Evolutionary conservation across 805 yeast species (phyloP).

Genomic region (Candida tammaniensis): DNA sequence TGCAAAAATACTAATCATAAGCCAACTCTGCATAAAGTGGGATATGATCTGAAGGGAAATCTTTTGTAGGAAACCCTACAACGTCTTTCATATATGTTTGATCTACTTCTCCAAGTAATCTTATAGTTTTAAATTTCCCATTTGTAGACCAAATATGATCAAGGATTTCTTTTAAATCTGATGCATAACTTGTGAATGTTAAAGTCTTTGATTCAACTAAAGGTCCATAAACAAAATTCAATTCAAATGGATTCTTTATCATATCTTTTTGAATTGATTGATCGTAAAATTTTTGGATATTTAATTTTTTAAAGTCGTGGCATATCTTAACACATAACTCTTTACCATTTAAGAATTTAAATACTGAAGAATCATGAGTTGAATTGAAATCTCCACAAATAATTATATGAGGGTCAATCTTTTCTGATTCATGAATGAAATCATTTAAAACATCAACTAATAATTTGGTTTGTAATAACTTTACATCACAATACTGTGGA

Average conservation of each 20-base stretch:
- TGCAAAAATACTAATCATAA: not conserved
- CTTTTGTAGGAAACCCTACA: constrained; percentile 89
- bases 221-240: constrained; percentile 69
- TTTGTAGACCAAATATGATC: constrained; percentile 95
- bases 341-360: constrained; percentile 55
- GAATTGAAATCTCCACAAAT: constrained; percentile 97
- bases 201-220: constrained; percentile 55
- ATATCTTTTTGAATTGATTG: constrained; percentile 76
- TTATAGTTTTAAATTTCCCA: constrained; percentile 74
- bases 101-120: constrained; percentile 81
- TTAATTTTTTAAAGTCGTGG: constrained; percentile 2
- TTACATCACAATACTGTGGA: constrained; percentile 92
- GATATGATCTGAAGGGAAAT: constrained; percentile 93
- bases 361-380: constrained; percentile 85
- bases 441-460: constrained; percentile 80
- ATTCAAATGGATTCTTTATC: constrained; percentile 71
- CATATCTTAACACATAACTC: not conserved
- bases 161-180: constrained; percentile 85
- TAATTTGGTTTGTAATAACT: constrained; percentile 89
- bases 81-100: constrained; percentile 66
- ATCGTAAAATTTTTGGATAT: constrained; percentile 51
- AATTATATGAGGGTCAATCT: constrained; percentile 64
- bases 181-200: constrained; percentile 91
- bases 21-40: constrained; percentile 43
- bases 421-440: constrained; percentile 49